Conservation (phyloP, 495 filamentous ascomycete genomes). For the Diplogelasinospora grovesii region DNA sequence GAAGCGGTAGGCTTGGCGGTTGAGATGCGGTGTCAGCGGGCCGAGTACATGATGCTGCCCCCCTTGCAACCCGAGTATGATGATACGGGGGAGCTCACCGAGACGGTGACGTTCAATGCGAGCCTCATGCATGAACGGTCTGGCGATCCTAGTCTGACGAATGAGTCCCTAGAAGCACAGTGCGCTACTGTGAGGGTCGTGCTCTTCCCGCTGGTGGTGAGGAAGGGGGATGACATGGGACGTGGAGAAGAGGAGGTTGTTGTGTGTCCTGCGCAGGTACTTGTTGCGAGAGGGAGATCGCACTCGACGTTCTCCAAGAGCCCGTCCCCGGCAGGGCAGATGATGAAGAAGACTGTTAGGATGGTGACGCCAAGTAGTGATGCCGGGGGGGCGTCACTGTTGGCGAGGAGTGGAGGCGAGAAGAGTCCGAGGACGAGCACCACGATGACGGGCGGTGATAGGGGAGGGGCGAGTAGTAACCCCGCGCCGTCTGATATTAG, state of each 20-base stretch:
- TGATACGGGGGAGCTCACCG: slow-evolving; percentile 76
- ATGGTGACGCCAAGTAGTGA: slow-evolving; percentile 22
- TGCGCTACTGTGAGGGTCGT: slow-evolving; percentile 80
- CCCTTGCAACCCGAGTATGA: slow-evolving; percentile 95
- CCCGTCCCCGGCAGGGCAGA: slow-evolving; percentile 1
- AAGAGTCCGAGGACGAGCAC: too few relatives aligned
- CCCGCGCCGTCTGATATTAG: too few relatives aligned
- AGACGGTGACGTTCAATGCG: slow-evolving; percentile 74
- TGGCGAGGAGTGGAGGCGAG: slow-evolving; percentile 5
- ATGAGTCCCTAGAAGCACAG: slow-evolving; percentile 68
- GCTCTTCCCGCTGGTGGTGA: slow-evolving; percentile 89
- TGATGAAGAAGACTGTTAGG: slow-evolving; percentile 12
- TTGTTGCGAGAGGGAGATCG: slow-evolving; percentile 45
- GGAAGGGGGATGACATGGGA: slow-evolving; percentile 83
- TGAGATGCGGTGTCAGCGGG: slow-evolving; percentile 93
- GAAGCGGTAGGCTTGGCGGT: slow-evolving; percentile 81
- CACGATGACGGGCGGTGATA: too few relatives aligned
- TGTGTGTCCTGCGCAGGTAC: slow-evolving; percentile 86
- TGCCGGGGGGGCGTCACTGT: slow-evolving; percentile 19
- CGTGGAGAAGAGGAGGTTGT: slow-evolving; percentile 86
- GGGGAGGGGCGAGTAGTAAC: too few relatives aligned
- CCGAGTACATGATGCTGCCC: slow-evolving; percentile 96
- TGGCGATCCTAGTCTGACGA: slow-evolving; percentile 49
- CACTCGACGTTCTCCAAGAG: not conserved
- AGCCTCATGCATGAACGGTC: slow-evolving; percentile 88